A percentile compares a stretch with the other conserved stretches of the same genome.
phyloP scores from a whole-genome alignment of 2,329 filamentous ascomycete genomes.

The Hortaea sp. region DNA sequence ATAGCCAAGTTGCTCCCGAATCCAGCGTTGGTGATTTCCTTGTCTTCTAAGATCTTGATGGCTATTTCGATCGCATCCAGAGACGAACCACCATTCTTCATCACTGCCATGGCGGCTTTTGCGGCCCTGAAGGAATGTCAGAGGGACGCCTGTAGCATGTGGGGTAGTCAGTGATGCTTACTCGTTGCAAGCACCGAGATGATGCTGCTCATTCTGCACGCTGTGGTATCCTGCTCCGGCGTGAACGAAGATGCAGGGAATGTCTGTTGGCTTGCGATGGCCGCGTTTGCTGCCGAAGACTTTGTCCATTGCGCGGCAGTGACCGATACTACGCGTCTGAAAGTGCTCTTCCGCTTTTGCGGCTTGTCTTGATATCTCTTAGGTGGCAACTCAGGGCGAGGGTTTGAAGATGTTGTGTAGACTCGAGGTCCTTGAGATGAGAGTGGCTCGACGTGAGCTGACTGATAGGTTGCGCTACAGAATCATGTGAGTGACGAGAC shows the following conservation, averaged over 20 bases:
- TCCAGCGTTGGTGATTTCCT: slow-evolving; percentile 91
- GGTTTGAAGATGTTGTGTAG: not conserved
- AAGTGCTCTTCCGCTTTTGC: not conserved
- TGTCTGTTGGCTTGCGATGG: slow-evolving; percentile 31
- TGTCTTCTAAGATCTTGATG: slow-evolving; percentile 78
- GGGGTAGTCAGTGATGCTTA: slow-evolving; percentile 39
- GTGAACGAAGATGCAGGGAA: slow-evolving; percentile 83
- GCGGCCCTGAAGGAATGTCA: slow-evolving; percentile 54
- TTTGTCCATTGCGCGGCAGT: slow-evolving; percentile 2
- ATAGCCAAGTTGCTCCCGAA: slow-evolving; percentile 92
- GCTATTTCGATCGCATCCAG: slow-evolving; percentile 85
- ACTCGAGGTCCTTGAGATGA: too few relatives aligned
- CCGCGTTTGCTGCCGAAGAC: slow-evolving; percentile 31
- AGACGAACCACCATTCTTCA: slow-evolving; percentile 68
- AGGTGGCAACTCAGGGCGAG: not conserved
- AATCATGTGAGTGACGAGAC: too few relatives aligned
- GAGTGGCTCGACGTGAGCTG: too few relatives aligned
- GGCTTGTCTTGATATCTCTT: not conserved
- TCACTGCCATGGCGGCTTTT: slow-evolving; percentile 68
- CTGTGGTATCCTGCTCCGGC: slow-evolving; percentile 94
- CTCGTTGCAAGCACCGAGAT: slow-evolving; percentile 82
- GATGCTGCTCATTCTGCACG: slow-evolving; percentile 69
- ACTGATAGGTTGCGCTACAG: too few relatives aligned
- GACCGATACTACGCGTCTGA: not conserved
- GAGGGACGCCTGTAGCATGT: not conserved